Base-by-base conservation (phyloP, 345 rosid species). In the Adansonia digitata region DNA sequence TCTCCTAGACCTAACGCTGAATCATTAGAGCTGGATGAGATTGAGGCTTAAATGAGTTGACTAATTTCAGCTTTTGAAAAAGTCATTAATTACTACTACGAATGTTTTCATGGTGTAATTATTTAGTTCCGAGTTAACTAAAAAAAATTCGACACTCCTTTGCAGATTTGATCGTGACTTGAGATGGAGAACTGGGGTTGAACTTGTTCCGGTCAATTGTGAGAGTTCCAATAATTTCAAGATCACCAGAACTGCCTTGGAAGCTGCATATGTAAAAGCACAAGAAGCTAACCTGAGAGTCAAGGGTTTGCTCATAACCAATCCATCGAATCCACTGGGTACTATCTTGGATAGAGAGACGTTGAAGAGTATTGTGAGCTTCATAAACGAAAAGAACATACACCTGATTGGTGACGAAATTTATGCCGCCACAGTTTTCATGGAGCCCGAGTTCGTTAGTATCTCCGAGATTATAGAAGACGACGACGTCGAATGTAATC, bases 81-180 rank as follows among this genome's bases (percentile, higher is more conserved):
- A 24, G 13, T 43, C 7, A 5, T 63, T 13, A 20, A 39, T 11
- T 22, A 55, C 48, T 64, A 34, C 6, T 7, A 5, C 2, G 22
- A 18, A 24, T 9, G 20, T 8, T 39, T 71, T 35, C 43, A 7
- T 31, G 29, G 34, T 31, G 27, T 35, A 51, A 17, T 52, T 39
- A 12, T 31, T 56, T 72, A 12, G n/a, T n/a, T n/a, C 34, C 2
- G 18, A 4, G 24, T 9, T 56, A 22, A 68, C 73, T 67, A 18
- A 73, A 55, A 34, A 55, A 40, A 8, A 52, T 29, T 71, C 3
- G 10, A n/a, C 20, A 4, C 49, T 15, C 2, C 3, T 62, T 15
- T 84, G 75, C 91, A 93, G 99, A 65, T 95, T 93, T 75, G 94
- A 93, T 79, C 84, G 99, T 59, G 99, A 96, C 80, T 80, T 96